These are phyloP conservation scores for Phytophthora aleatoria DNA, from an alignment of 352 stramenopile genomes.

Conservation along the genomic window DNA sequence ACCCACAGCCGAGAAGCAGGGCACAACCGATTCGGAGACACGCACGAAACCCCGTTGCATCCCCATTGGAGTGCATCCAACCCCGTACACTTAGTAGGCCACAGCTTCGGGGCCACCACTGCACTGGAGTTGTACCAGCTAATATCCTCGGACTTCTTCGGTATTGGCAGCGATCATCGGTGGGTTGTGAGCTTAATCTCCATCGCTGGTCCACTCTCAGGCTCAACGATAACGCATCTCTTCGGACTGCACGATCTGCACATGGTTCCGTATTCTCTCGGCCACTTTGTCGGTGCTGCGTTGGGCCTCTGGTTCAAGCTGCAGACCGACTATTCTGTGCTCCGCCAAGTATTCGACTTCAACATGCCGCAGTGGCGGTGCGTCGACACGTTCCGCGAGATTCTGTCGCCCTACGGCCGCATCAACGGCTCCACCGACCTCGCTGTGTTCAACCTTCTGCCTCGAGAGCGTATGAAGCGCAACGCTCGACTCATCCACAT, in stretches of 20 bases:
- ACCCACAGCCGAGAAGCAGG: slow-evolving; percentile 39
- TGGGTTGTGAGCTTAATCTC: slow-evolving; percentile 63
- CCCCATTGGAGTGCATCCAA: slow-evolving; percentile 53
- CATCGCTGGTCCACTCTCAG: slow-evolving; percentile 63
- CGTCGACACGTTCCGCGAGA: slow-evolving; percentile 29
- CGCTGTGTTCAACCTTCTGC: slow-evolving; percentile 57
- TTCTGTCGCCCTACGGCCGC: slow-evolving; percentile 40
- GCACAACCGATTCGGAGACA: slow-evolving; percentile 55
- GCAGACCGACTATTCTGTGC: slow-evolving; percentile 35
- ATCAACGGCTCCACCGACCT: slow-evolving; percentile 56
- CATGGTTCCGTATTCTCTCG: slow-evolving; percentile 34
- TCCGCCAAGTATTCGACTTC: slow-evolving; percentile 54
- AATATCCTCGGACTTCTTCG: slow-evolving; percentile 59
- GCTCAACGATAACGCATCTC: slow-evolving; percentile 35
- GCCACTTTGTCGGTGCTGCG: slow-evolving; percentile 27
- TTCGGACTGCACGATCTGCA: slow-evolving; percentile 32
- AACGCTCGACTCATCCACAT: slow-evolving; percentile 55
- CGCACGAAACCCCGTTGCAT: slow-evolving; percentile 40
- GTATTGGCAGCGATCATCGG: slow-evolving; percentile 49
- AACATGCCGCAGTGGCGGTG: slow-evolving; percentile 63
- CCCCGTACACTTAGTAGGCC: slow-evolving; percentile 68
- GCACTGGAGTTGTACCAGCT: slow-evolving; percentile 79
- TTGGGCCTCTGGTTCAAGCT: slow-evolving; percentile 57
- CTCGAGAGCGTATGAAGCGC: slow-evolving; percentile 44
- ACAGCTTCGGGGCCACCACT: slow-evolving; percentile 70